phyloP scores from a whole-genome alignment of 1,284 basidiomycete species.

The Sphagnurus paluster region DNA sequence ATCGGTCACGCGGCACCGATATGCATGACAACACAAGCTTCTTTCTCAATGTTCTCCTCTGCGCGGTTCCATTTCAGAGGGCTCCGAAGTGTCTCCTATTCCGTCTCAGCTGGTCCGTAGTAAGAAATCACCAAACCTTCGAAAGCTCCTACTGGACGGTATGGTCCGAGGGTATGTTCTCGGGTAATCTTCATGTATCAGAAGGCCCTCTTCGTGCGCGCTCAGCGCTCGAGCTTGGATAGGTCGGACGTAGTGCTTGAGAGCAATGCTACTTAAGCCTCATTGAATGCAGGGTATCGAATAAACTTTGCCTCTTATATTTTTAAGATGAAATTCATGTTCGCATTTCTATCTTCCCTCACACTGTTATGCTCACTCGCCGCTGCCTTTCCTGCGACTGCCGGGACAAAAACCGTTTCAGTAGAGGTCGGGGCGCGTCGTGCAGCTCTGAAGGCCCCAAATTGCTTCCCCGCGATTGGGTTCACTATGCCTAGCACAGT shows the following conservation, averaged over 20 bases:
- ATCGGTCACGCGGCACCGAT: slow-evolving; percentile 11
- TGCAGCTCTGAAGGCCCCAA: slow-evolving; percentile 22
- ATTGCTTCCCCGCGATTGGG: slow-evolving; percentile 44
- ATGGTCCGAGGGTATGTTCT: slow-evolving; percentile 11
- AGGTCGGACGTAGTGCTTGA: neutral
- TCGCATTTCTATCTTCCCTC: slow-evolving; percentile 1
- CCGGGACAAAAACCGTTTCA: no score
- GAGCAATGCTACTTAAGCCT: slow-evolving; percentile 9
- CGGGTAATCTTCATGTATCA: slow-evolving; percentile 5
- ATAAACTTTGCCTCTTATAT: slow-evolving; percentile 1
- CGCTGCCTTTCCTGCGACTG: no score
- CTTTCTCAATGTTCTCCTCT: neutral
- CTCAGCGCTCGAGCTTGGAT: neutral
- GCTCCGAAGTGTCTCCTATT: neutral
- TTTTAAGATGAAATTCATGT: slow-evolving; percentile 9
- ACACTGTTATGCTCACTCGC: no score
- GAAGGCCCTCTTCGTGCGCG: slow-evolving; percentile 6
- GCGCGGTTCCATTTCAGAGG: neutral
- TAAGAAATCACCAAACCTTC: neutral
- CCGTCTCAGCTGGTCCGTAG: neutral
- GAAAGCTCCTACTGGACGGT: neutral
- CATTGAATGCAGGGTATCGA: neutral
- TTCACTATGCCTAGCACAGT: slow-evolving; percentile 56
- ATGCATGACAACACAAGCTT: slow-evolving; percentile 7
- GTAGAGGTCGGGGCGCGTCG: slow-evolving; percentile 8